These are phyloP conservation scores for Fusarium acutatum DNA, from an alignment of 2,329 filamentous ascomycete genomes.

Conservation along the genomic window DNA sequence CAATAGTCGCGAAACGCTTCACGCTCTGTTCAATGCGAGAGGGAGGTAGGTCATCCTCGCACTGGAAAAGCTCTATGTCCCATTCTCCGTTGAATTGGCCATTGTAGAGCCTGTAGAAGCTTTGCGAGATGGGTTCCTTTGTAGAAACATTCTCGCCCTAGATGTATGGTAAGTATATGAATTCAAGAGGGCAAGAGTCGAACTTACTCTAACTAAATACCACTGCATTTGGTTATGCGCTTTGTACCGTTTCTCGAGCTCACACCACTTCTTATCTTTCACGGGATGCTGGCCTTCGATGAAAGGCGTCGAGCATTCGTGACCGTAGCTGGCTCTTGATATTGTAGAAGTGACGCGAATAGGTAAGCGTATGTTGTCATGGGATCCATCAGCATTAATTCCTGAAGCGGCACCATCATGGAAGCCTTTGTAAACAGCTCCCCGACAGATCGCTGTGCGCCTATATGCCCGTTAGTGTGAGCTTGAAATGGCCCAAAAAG, in stretches of 20 bases:
- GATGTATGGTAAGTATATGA: not conserved
- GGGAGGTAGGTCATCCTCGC: not conserved
- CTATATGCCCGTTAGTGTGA: not conserved
- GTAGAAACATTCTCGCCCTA: not conserved
- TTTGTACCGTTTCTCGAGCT: not conserved
- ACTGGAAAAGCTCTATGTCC: not conserved
- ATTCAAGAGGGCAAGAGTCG: not conserved
- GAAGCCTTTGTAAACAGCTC: not conserved
- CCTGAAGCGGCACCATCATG: not conserved
- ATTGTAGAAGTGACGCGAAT: not conserved
- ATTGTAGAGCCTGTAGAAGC: not conserved
- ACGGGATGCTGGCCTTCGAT: not conserved
- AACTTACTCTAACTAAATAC: not conserved
- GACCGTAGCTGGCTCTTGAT: not conserved
- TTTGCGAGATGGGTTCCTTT: not conserved
- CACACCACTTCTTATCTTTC: not conserved
- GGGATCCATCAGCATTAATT: not conserved
- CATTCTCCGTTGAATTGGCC: not conserved
- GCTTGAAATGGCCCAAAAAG: not conserved
- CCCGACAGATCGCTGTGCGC: not conserved
- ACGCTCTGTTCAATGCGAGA: not conserved
- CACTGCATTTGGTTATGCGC: not conserved
- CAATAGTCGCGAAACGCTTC: not conserved
- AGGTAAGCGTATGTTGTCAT: not conserved
- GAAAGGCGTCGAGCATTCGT: not conserved